Evolutionary conservation across 768 basidiomycete species (phyloP), one percentile per base, ranked within the genome.

Genomic region (Lactarius pseudohatsudake): DNA sequence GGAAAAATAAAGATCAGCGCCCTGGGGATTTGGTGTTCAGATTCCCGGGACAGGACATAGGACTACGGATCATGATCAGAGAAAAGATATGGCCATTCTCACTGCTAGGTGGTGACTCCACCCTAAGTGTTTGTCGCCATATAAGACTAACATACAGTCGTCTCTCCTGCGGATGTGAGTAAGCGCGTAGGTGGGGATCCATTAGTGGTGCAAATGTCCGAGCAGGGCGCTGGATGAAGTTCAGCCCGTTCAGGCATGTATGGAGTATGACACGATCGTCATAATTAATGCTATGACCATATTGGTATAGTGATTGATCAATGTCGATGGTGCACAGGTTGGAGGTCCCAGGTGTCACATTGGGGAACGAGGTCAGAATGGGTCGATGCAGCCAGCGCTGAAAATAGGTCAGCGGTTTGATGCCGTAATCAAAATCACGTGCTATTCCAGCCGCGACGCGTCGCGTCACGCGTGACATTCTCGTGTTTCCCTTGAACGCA

Each of bases 381-480:
- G 22, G 50, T 53, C n/a, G 47, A 13, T 47, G 18, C 8, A 4
- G 32, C 28, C 32, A 32, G 8, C 32, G 32, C 32, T 32, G 28
- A 28, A 28, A 28, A 5, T 30, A 30, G n/a, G 30, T 32, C 32
- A 32, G 30, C 4, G 32, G 32, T 8, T 32, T 32, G 6, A 32
- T 36, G 2, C 34, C 34, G 34, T 36, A 36, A 36, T 36, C 34
- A 22, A 28, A 53, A 53, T 61, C 68, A 66, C 68, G 66, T 64
- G 63, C 3, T 4, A 0, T 13, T 9, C 57, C 15, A 41, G 59
- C 20, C 60, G 60, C 56, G 61, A 57, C 70, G 70, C 70, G 70
- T 28, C 54, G n/a, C 43, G 70, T 69, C 68, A 70, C 70, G 60
- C 68, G 70, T 70, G 68, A 70, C 70, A 7, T 32, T 43, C 20